Conservation (phyloP, 1,139 yeast species). For the Entelexis paramagnoliae region DNA sequence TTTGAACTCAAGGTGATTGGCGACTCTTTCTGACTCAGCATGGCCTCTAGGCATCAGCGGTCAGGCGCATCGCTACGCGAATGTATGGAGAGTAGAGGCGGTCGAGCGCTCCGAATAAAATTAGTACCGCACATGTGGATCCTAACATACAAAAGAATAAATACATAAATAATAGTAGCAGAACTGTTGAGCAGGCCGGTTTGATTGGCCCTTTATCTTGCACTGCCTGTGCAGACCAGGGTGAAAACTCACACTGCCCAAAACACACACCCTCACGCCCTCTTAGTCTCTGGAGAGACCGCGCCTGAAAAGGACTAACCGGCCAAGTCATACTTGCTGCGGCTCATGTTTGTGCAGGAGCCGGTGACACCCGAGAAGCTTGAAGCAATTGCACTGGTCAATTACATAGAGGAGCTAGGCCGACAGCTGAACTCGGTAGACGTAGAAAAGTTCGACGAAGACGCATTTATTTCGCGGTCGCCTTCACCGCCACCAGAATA, state of each 20-base stretch:
- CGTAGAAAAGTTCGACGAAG: constrained; percentile 8
- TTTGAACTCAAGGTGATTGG: constrained; percentile 2
- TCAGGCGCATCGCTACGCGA: background rate
- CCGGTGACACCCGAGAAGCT: constrained; percentile 75
- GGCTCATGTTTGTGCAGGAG: constrained; percentile 29
- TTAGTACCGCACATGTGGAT: too few relatives aligned
- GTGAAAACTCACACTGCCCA: too few relatives aligned
- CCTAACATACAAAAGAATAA: too few relatives aligned
- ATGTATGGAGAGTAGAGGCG: too few relatives aligned
- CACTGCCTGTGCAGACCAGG: background rate
- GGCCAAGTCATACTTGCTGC: background rate
- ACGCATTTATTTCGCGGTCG: constrained; percentile 39
- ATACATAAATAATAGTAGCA: too few relatives aligned
- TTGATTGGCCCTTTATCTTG: too few relatives aligned
- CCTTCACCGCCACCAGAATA: constrained; percentile 93
- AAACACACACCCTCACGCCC: background rate
- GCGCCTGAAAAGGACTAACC: background rate
- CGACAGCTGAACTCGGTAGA: constrained; percentile 36
- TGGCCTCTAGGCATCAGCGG: background rate
- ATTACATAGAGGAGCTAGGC: constrained; percentile 70
- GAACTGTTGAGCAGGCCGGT: too few relatives aligned
- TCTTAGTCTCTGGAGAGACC: background rate
- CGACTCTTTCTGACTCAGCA: background rate
- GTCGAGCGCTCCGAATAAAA: too few relatives aligned
- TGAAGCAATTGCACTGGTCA: constrained; percentile 64